Base-by-base conservation (phyloP, 441 rosid species). In the Manihot esculenta region DNA sequence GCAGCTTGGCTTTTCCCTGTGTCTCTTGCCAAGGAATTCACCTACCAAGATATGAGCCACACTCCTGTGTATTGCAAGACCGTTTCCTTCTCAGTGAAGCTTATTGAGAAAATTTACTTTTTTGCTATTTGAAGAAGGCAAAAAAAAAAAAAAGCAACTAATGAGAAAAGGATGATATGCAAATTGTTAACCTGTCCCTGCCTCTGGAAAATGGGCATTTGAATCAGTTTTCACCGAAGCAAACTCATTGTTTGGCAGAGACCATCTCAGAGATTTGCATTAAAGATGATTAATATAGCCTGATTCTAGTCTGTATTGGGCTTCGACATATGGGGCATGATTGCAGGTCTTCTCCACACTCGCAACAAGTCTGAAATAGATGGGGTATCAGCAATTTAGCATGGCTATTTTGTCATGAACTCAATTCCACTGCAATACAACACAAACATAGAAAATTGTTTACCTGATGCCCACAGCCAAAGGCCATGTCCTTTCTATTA, bases 381-480 rank as follows among this genome's bases (percentile, higher is more conserved):
- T 41, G 20, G 8, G 55, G 75, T 35, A 67, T 71, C n/a, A n/a
- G n/a, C n/a, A n/a, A n/a, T n/a, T n/a, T 69, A 70, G 51, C 59
- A 44, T 0, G 50, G 45, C 47, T 35, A 59, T 76, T 74, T 14
- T 33, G 35, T 66, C 33, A 57, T 73, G 26, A 66, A 23, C 45
- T 47, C 64, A 10, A 15, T 45, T 9, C 15, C 42, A n/a, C 27
- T 48, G 33, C 12, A 42, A 21, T 41, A 42, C 66, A 59, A 54
- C 27, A 54, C 47, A 61, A 71, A 66, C n/a, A 58, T 21, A 48
- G 66, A 54, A 60, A 58, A 56, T 45, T n/a, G 74, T 60, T 69
- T 68, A 92, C 98, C 97, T 90, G 97, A 77, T 94, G 99, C 59
- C 99, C 99, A 58, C 99, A 94, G 33, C 93, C 91, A 64, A 94